Percentiles rank a stretch among this genome's conserved stretches.
These are phyloP conservation scores for Penicillium janthinellum DNA, from an alignment of 2,329 filamentous ascomycete species.

Conservation along the genomic window DNA sequence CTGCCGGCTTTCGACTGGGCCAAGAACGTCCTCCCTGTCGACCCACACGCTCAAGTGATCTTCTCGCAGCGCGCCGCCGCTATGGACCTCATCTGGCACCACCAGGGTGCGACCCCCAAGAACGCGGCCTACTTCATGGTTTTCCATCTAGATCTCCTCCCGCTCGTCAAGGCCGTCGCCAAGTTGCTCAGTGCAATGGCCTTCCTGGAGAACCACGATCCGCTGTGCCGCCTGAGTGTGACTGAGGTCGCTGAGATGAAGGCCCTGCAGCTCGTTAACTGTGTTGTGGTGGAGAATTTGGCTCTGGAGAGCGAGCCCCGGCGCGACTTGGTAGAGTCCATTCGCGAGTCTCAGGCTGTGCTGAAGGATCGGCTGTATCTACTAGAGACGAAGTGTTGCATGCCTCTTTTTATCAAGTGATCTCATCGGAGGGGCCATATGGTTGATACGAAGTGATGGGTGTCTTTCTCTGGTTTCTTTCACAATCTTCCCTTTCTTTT, in stretches of 20 bases:
- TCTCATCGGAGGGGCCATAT: not conserved
- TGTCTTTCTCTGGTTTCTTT: no score
- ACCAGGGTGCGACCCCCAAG: no score
- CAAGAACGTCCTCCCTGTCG: no score
- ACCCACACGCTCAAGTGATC: no score
- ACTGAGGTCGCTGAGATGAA: conserved; percentile 27
- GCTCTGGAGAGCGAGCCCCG: conserved; percentile 24
- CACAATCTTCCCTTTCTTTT: no score
- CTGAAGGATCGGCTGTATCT: conserved; percentile 17
- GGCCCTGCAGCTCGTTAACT: conserved; percentile 14
- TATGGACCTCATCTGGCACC: no score
- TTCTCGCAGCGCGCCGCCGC: no score
- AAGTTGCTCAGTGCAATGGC: no score
- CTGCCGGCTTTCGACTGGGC: no score
- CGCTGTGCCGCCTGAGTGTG: conserved; percentile 13
- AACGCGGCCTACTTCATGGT: no score
- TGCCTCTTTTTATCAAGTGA: not conserved
- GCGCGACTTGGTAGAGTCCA: conserved; percentile 14
- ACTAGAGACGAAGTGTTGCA: conserved; percentile 8
- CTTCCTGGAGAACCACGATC: conserved; percentile 3
- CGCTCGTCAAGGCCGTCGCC: no score
- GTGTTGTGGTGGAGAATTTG: conserved; percentile 23
- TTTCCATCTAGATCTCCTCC: no score
- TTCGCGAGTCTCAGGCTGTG: conserved; percentile 17
- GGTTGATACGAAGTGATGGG: not conserved